Percentiles rank a stretch among this genome's conserved stretches.
Evolutionary conservation across 2,329 filamentous ascomycete genomes (phyloP).

Genomic region (Microcyclospora tardicrescens): DNA sequence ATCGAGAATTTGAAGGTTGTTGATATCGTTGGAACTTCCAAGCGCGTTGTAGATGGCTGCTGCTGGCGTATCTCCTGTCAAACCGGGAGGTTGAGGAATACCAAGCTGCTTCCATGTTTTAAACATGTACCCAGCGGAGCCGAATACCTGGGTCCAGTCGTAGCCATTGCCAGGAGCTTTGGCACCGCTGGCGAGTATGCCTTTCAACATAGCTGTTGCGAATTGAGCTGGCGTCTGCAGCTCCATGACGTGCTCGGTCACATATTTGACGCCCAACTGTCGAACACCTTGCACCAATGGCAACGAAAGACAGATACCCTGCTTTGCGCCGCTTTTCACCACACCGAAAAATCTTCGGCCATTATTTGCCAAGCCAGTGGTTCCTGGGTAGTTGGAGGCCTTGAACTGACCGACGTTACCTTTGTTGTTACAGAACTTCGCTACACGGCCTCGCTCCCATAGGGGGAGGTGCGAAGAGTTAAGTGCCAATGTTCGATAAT

Average conservation of each 20-base stretch:
- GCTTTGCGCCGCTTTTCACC: not conserved
- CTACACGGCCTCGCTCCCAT: too few species aligned
- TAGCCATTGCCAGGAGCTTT: not conserved
- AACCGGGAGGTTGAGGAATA: not conserved
- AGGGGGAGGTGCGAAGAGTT: too few species aligned
- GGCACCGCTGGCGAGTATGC: not conserved
- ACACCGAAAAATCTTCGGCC: not conserved
- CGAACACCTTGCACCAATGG: not conserved
- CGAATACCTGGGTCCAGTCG: not conserved
- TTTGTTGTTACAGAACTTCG: too few species aligned
- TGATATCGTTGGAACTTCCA: not conserved
- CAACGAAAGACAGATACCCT: not conserved
- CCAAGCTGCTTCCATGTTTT: not conserved
- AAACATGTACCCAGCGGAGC: not conserved
- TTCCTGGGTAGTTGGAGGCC: conserved; percentile 1
- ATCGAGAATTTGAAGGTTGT: not conserved
- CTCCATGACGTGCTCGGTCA: not conserved
- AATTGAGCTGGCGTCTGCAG: not conserved
- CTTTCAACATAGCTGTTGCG: not conserved
- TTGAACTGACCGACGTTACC: not conserved
- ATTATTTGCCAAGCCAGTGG: not conserved
- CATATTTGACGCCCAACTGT: not conserved
- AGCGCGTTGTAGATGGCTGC: not conserved
- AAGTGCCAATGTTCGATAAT: too few species aligned
- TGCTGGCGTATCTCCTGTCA: not conserved